A percentile compares a stretch with the other conserved stretches of the same genome.
Conservation (phyloP, 352 stramenopile genomes). For the Pythium dissimile region DNA sequence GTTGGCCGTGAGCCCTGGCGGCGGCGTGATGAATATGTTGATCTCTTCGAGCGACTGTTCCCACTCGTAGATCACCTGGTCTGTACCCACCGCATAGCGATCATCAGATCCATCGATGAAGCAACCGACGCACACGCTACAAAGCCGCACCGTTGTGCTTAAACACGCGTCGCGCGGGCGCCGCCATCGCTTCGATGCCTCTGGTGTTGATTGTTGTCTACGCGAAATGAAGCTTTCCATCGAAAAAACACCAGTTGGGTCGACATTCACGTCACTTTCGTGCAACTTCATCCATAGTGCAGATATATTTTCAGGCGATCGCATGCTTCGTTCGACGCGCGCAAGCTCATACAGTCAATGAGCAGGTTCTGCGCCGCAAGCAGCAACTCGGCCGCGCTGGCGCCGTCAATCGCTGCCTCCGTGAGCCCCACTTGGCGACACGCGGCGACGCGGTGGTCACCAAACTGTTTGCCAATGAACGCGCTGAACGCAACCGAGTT, state of each 20-base stretch:
- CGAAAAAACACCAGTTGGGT: not conserved
- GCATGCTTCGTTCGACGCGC: constrained; percentile 39
- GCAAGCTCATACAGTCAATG: constrained; percentile 43
- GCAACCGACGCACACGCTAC: too few species aligned
- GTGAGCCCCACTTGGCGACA: constrained; percentile 69
- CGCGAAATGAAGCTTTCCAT: too few species aligned
- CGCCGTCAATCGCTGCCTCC: constrained; percentile 45
- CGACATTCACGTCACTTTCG: constrained; percentile 35
- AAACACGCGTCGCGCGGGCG: constrained; percentile 46
- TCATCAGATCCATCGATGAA: too few species aligned
- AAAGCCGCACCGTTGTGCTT: constrained; percentile 62
- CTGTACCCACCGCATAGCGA: too few species aligned
- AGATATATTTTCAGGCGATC: constrained; percentile 75
- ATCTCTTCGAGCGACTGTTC: constrained; percentile 95
- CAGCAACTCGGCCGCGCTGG: constrained; percentile 44
- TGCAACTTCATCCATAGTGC: constrained; percentile 55
- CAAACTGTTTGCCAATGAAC: constrained; percentile 52
- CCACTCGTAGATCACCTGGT: constrained; percentile 95
- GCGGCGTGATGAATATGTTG: constrained; percentile 93
- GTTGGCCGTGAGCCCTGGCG: constrained; percentile 73
- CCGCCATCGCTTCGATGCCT: constrained; percentile 29
- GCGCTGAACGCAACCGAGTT: constrained; percentile 41
- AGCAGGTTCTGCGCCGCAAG: constrained; percentile 65
- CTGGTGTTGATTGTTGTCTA: not conserved
- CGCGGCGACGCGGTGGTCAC: constrained; percentile 49